Conservation (phyloP, 2,329 filamentous ascomycete genomes). For the Didymella segeticola region DNA sequence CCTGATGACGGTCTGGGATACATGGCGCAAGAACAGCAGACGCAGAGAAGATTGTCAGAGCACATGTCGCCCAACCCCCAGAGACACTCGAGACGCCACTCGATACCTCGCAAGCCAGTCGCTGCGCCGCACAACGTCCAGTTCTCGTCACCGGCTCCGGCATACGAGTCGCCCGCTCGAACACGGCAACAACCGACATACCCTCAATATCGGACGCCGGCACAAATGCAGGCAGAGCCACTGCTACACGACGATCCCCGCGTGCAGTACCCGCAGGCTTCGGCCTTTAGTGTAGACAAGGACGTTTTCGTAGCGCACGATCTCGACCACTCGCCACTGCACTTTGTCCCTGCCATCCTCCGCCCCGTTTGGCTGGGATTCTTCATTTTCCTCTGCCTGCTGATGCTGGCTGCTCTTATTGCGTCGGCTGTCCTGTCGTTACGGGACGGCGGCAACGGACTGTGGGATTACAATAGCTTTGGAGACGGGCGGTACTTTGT, state of each 20-base stretch:
- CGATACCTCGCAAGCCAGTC: slow-evolving; percentile 16
- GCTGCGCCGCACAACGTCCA: slow-evolving; percentile 10
- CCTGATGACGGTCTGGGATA: slow-evolving; percentile 50
- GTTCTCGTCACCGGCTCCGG: slow-evolving; percentile 12
- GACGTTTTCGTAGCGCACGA: slow-evolving; percentile 59
- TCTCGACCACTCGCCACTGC: slow-evolving; percentile 58
- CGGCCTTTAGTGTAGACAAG: slow-evolving; percentile 26
- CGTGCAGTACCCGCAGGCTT: slow-evolving; percentile 11
- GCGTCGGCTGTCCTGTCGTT: slow-evolving; percentile 65
- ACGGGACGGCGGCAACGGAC: slow-evolving; percentile 61
- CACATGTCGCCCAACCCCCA: slow-evolving; percentile 30
- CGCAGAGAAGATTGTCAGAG: slow-evolving; percentile 37
- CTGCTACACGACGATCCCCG: slow-evolving; percentile 9
- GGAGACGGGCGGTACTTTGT: slow-evolving; percentile 81
- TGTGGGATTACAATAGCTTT: slow-evolving; percentile 72
- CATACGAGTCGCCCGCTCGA: slow-evolving; percentile 14
- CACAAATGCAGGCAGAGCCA: slow-evolving; percentile 10
- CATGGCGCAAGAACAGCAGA: slow-evolving; percentile 42
- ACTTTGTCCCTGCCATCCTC: slow-evolving; percentile 75
- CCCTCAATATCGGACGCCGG: slow-evolving; percentile 12
- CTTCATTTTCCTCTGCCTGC: slow-evolving; percentile 66
- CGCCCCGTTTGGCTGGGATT: slow-evolving; percentile 68
- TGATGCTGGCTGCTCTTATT: slow-evolving; percentile 75
- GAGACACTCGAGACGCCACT: slow-evolving; percentile 19
- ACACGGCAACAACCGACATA: slow-evolving; percentile 7